These are phyloP conservation scores for Fagus sylvatica DNA, from an alignment of 306 rosid species.

Conservation along the genomic window DNA sequence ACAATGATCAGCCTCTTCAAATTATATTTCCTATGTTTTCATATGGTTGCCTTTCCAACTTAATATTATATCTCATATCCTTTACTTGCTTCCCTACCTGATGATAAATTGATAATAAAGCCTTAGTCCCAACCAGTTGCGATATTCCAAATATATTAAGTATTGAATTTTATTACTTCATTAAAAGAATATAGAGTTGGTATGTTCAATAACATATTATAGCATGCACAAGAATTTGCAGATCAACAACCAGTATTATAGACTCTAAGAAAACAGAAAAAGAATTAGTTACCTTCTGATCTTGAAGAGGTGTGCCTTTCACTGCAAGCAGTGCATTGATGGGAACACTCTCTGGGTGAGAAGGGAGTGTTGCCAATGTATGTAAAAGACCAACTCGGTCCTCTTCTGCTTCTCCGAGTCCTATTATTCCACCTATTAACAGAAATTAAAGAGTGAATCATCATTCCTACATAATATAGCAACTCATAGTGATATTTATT, in stretches of 20 bases:
- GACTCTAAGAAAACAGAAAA: background rate
- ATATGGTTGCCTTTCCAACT: background rate
- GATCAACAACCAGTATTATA: constrained; percentile 2
- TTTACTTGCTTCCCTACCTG: background rate
- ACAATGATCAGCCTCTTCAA: background rate
- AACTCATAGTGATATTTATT: background rate
- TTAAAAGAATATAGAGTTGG: background rate
- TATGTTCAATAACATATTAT: too few species aligned
- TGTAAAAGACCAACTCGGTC: constrained; percentile 95
- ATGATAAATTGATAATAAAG: background rate
- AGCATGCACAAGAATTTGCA: constrained; percentile 3
- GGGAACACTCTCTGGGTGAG: constrained; percentile 98
- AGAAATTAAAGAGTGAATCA: constrained; percentile 25
- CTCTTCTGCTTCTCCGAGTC: constrained; percentile 95
- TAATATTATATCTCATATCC: background rate
- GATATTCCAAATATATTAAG: background rate
- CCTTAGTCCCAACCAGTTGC: background rate
- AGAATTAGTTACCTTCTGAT: constrained; percentile 65
- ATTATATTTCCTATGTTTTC: background rate
- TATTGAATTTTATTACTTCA: background rate
- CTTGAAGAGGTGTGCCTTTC: constrained; percentile 92
- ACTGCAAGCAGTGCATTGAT: constrained; percentile 88
- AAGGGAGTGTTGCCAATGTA: constrained; percentile 90
- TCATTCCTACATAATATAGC: background rate
- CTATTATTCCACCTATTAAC: constrained; percentile 88